Evolutionary conservation across 2,329 filamentous ascomycete species (phyloP).

Genomic region (Aspergillus sp.): DNA sequence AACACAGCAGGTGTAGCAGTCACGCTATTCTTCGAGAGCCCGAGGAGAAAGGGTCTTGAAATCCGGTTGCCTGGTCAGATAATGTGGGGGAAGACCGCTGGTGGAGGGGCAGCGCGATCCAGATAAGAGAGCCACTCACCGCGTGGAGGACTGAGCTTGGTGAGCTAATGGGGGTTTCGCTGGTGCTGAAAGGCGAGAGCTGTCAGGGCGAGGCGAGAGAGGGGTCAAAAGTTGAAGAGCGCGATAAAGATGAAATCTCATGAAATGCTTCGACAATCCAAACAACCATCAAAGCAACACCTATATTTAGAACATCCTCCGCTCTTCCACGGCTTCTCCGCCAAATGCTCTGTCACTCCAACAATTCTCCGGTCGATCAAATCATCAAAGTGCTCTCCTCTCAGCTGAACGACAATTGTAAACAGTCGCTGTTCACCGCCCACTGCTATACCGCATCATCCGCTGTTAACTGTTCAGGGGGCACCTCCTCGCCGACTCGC

Average conservation of each 20-base stretch:
- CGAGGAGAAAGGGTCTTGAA: constrained; percentile 8
- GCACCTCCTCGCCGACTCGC: background rate
- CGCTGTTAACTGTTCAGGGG: background rate
- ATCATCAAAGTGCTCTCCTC: background rate
- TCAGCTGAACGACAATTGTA: background rate
- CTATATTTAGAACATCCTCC: constrained; percentile 6
- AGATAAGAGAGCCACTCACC: constrained; percentile 9
- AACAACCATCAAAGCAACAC: background rate
- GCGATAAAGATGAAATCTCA: background rate
- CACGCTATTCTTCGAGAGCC: background rate
- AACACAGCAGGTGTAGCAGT: background rate
- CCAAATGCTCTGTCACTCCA: background rate
- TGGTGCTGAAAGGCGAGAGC: background rate
- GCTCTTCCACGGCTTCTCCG: background rate
- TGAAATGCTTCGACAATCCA: background rate
- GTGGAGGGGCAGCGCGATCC: constrained; percentile 15
- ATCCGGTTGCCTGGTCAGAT: constrained; percentile 26
- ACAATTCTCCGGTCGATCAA: background rate
- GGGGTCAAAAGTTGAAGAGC: background rate
- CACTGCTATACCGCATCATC: background rate
- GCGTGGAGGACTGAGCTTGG: background rate
- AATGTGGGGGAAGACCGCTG: constrained; percentile 25
- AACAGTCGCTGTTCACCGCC: constrained; percentile 8
- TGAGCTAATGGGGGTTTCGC: background rate
- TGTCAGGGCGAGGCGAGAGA: background rate